Evolutionary conservation across 192 early-diverging fungal genomes (phyloP).

Genomic region (Chytriomyces sp.): DNA sequence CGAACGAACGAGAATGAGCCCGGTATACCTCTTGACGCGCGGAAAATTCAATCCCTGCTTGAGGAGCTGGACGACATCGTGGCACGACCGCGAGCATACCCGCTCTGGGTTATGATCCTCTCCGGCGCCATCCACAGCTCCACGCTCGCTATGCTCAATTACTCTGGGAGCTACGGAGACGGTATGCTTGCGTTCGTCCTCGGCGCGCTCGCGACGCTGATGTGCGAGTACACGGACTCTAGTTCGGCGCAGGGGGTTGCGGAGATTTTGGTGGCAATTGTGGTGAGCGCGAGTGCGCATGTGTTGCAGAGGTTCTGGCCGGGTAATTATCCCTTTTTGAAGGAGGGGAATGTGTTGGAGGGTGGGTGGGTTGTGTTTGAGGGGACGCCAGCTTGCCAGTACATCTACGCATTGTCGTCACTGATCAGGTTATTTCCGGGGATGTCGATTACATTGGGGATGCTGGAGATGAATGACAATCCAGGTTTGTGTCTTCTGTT

Average conservation of each 20-base stretch:
- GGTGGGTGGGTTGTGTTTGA: not conserved
- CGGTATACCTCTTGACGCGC: not conserved
- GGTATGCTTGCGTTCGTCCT: conserved; percentile 3
- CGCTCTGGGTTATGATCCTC: not conserved
- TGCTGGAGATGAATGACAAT: conserved; percentile 17
- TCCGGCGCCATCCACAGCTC: conserved; percentile 7
- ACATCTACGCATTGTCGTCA: not conserved
- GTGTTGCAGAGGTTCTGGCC: conserved; percentile 16
- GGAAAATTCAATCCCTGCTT: not conserved
- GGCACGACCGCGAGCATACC: not conserved
- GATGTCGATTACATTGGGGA: conserved; percentile 2
- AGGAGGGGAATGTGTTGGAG: not conserved
- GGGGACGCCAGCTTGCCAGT: conserved; percentile 4
- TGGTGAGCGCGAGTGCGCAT: not conserved
- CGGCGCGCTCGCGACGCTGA: not conserved
- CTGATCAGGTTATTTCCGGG: conserved; percentile 18
- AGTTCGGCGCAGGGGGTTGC: not conserved
- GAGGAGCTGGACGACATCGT: conserved; percentile 9
- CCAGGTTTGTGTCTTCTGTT: not conserved
- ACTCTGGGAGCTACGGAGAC: conserved; percentile 8
- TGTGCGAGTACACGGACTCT: not conserved
- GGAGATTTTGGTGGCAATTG: conserved; percentile 13
- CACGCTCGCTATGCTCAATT: conserved; percentile 7
- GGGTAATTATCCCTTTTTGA: conserved; percentile 15
- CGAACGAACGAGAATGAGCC: not conserved